Percentiles rank a stretch among this genome's conserved stretches.
Conservation (phyloP, 441 rosid species). For the Brassica hybrid region DNA sequence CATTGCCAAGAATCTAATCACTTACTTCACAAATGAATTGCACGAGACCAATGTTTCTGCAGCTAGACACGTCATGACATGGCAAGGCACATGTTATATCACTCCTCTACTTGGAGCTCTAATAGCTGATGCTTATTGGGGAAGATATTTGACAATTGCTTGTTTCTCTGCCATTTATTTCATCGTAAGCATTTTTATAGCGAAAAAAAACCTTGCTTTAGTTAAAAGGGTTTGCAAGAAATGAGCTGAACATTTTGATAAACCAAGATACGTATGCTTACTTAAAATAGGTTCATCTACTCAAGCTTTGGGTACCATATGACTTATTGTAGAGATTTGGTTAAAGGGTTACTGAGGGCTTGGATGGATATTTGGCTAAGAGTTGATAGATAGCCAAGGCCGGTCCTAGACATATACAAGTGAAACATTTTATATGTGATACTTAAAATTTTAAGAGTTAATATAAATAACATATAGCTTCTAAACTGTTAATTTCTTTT, state of each 20-base stretch:
- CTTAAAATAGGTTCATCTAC: not conserved
- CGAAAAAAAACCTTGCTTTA: not conserved
- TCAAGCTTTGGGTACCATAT: conserved; percentile 1
- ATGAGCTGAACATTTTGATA: not conserved
- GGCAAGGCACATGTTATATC: conserved; percentile 56
- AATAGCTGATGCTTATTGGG: conserved; percentile 54
- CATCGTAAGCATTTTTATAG: conserved; percentile 41
- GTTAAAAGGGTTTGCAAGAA: not conserved
- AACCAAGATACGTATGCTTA: not conserved
- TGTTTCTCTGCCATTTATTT: conserved; percentile 45
- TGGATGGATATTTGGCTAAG: not conserved
- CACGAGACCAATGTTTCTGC: conserved; percentile 40
- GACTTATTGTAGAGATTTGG: not conserved
- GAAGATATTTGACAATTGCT: conserved; percentile 53
- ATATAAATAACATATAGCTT: not conserved
- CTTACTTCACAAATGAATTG: conserved; percentile 65
- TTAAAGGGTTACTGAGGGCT: not conserved
- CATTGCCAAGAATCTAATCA: conserved; percentile 76
- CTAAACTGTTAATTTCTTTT: too few species aligned
- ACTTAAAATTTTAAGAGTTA: not conserved
- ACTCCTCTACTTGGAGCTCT: conserved; percentile 60
- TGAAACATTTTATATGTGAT: not conserved
- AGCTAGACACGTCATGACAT: conserved; percentile 42
- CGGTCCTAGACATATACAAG: not conserved
- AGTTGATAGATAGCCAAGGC: not conserved